Evolutionary conservation across 257 asterid species (phyloP).

Genomic region (Cynanchum wilfordii): DNA sequence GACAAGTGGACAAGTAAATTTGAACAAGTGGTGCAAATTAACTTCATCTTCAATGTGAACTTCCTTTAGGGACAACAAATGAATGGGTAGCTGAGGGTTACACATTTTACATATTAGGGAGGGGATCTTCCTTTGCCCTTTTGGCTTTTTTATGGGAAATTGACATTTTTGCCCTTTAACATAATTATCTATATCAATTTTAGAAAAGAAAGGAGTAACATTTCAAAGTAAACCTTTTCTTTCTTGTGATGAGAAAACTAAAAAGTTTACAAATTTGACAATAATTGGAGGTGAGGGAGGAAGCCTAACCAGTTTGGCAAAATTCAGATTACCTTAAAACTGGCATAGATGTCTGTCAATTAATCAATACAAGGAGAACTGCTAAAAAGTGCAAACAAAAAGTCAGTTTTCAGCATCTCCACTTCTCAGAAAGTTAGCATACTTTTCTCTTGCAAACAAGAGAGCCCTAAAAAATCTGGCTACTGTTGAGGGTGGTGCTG

Average conservation of each 20-base stretch:
- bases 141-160: too few relatives aligned
- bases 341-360: background rate
- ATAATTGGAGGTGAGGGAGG: background rate
- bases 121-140: too few relatives aligned
- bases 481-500: conserved; percentile 19
- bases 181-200: too few relatives aligned
- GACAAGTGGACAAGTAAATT: background rate
- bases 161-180: too few relatives aligned
- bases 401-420: conserved; percentile 9
- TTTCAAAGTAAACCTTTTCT: too few relatives aligned
- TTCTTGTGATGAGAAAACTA: too few relatives aligned
- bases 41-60: background rate
- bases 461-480: background rate
- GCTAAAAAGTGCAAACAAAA: background rate
- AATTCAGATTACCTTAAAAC: background rate
- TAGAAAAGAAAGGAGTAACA: too few relatives aligned
- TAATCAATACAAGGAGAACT: conserved; percentile 9
- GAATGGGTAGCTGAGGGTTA: too few relatives aligned
- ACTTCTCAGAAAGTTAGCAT: background rate
- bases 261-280: too few relatives aligned
- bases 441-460: background rate
- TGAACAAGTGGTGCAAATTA: background rate
- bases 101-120: too few relatives aligned
- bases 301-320: background rate
- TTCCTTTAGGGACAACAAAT: background rate